Evolutionary conservation across 257 asterid species (phyloP).

Genomic region (Capsicum rhomboideum): DNA sequence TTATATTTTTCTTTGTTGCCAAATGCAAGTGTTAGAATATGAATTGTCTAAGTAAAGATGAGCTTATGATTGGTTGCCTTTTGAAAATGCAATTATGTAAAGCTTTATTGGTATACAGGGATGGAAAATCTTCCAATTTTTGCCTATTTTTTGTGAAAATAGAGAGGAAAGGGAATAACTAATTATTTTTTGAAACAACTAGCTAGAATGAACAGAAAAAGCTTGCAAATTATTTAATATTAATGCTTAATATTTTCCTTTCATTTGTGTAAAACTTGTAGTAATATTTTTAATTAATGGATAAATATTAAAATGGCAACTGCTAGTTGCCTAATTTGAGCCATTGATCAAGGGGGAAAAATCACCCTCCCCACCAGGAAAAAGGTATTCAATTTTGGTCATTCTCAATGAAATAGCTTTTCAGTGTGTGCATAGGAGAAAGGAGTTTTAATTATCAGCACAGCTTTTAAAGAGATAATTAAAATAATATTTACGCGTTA

Average conservation of each 20-base stretch:
- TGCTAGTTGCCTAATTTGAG: neutral
- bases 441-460: neutral
- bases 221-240: neutral
- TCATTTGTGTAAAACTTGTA: neutral
- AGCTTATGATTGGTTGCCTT: neutral
- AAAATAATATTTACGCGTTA: neutral
- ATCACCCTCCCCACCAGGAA: neutral
- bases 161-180: neutral
- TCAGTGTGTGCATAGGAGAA: neutral
- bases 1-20: neutral
- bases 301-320: neutral
- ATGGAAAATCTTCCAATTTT: neutral
- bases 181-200: neutral
- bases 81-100: neutral
- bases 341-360: neutral
- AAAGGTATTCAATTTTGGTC: neutral
- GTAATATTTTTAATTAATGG: neutral
- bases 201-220: neutral
- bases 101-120: neutral
- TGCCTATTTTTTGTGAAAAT: neutral
- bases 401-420: neutral
- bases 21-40: neutral
- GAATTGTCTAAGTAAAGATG: neutral
- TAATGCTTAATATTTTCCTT: neutral
- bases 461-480: neutral